A percentile compares a stretch with the other conserved stretches of the same genome.
Conservation (phyloP, 208 protist genomes). For the Porcisia hertigi region DNA sequence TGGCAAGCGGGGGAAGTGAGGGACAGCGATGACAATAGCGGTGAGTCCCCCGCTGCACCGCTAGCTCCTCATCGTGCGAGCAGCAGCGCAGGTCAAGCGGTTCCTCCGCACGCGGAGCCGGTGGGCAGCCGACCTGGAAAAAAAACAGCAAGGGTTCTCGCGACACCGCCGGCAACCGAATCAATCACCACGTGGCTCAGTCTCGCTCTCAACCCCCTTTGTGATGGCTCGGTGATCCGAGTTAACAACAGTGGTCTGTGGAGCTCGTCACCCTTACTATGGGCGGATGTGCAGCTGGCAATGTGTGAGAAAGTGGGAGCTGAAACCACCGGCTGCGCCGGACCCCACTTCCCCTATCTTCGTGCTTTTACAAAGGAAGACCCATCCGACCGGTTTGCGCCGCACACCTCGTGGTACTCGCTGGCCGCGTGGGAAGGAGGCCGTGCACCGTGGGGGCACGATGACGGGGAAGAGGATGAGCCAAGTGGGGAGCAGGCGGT, state of each 20-base stretch:
- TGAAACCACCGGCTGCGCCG: slow-evolving; percentile 13
- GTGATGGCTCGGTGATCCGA: background rate
- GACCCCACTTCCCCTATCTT: slow-evolving; percentile 27
- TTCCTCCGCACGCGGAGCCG: background rate
- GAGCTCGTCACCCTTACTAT: slow-evolving; percentile 5
- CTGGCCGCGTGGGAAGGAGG: slow-evolving; percentile 29
- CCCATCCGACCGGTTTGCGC: background rate
- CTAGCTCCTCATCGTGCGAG: background rate
- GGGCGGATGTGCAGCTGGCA: slow-evolving; percentile 9
- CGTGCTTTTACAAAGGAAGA: background rate
- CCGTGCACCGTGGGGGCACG: slow-evolving; percentile 19
- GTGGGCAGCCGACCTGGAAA: background rate
- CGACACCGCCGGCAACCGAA: background rate
- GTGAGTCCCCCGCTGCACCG: background rate
- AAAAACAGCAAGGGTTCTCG: background rate
- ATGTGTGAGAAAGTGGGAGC: background rate
- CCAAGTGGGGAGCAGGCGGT: background rate
- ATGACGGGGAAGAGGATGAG: background rate
- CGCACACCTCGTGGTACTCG: slow-evolving; percentile 30
- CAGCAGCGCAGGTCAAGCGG: no score
- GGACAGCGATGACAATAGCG: background rate
- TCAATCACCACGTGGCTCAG: slow-evolving; percentile 3
- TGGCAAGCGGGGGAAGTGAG: background rate
- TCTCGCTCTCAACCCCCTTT: slow-evolving; percentile 11
- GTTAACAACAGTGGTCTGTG: slow-evolving; percentile 1